A percentile compares a stretch with the other conserved stretches of the same genome.
Conservation (phyloP, 345 rosid genomes). For the Eutrema yunnanense region DNA sequence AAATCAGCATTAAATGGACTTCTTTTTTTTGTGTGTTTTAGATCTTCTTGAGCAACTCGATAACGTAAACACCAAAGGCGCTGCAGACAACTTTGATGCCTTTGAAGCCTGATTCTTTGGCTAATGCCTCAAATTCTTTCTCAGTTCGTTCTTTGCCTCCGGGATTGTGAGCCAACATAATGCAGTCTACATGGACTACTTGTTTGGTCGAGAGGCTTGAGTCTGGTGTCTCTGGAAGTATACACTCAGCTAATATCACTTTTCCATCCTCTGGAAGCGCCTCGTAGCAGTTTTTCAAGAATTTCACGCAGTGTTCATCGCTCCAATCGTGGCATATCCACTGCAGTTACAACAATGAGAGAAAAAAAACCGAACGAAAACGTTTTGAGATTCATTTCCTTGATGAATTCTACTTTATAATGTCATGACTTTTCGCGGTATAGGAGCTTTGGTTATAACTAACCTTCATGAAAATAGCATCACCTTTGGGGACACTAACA, state of each 20-base stretch:
- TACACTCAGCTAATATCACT: slow-evolving; percentile 69
- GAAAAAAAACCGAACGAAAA: neutral
- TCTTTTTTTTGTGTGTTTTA: neutral
- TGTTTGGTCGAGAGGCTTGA: slow-evolving; percentile 54
- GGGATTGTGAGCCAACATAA: slow-evolving; percentile 94
- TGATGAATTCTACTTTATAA: neutral
- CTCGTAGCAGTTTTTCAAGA: slow-evolving; percentile 68
- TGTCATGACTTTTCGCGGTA: neutral
- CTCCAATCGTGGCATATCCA: slow-evolving; percentile 98
- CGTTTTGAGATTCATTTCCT: neutral
- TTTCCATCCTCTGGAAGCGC: slow-evolving; percentile 75
- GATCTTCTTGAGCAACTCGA: slow-evolving; percentile 65
- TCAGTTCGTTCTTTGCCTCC: slow-evolving; percentile 94
- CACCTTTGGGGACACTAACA: slow-evolving; percentile 64
- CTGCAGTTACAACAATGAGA: slow-evolving; percentile 36
- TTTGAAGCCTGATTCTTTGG: slow-evolving; percentile 66
- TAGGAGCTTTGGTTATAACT: no score
- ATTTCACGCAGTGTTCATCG: slow-evolving; percentile 59
- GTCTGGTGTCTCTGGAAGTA: slow-evolving; percentile 77
- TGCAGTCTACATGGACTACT: slow-evolving; percentile 63
- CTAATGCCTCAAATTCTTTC: slow-evolving; percentile 72
- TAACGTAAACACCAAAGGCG: slow-evolving; percentile 55
- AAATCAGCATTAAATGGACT: neutral
- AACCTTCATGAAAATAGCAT: slow-evolving; percentile 94
- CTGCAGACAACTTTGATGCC: slow-evolving; percentile 55